These are phyloP conservation scores for Aspergillus leporis DNA, from an alignment of 495 filamentous ascomycete genomes.

Conservation along the genomic window DNA sequence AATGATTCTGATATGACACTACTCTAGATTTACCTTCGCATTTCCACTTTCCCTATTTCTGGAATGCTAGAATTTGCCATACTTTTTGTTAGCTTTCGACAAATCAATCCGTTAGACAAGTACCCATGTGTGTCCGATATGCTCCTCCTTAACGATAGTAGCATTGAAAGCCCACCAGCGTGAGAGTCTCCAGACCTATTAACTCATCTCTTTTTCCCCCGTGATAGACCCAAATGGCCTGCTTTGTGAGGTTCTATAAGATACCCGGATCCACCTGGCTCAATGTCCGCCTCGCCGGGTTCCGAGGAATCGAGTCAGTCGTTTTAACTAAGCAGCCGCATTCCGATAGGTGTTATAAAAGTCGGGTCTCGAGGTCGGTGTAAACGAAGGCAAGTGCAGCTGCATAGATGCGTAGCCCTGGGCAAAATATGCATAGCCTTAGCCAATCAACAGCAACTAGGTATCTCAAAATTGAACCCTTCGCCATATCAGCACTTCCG, in stretches of 20 bases:
- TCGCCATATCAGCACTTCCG: too few species aligned
- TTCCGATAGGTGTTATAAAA: too few species aligned
- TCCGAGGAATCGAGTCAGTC: neutral
- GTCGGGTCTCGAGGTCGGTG: neutral
- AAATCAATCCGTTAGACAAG: neutral
- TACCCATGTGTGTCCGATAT: too few species aligned
- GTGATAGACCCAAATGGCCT: neutral
- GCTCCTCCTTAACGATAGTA: too few species aligned
- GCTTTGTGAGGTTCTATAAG: neutral
- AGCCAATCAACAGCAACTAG: too few species aligned
- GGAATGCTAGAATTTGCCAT: neutral
- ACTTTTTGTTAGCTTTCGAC: neutral
- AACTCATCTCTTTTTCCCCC: too few species aligned
- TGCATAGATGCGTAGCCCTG: too few species aligned
- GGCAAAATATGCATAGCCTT: too few species aligned
- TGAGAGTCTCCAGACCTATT: too few species aligned
- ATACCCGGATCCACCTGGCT: neutral
- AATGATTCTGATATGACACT: neutral
- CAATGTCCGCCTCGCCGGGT: neutral
- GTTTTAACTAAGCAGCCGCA: neutral
- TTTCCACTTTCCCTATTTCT: neutral
- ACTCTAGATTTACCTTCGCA: neutral
- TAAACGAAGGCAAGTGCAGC: neutral
- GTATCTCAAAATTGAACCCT: too few species aligned
- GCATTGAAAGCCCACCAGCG: too few species aligned